A percentile compares a stretch with the other conserved stretches of the same genome.
Evolutionary conservation across 208 protist species (phyloP).

Genomic region (Crithidia sp.): DNA sequence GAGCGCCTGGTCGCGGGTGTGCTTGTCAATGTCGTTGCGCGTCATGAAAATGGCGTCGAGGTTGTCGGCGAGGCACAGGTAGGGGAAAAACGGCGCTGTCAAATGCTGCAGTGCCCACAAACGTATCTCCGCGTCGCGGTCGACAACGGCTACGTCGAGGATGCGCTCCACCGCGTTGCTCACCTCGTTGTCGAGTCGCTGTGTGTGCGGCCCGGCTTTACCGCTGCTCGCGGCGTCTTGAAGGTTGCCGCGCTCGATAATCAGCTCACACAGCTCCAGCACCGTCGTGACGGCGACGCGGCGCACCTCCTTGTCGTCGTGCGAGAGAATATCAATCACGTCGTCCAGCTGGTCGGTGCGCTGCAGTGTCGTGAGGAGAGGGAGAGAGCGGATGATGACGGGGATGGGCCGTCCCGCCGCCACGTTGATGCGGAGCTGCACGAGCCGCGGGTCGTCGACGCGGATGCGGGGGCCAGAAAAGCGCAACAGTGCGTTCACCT

Average conservation of each 20-base stretch:
- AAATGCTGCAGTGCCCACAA: conserved; percentile 68
- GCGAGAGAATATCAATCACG: conserved; percentile 78
- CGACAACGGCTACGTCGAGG: conserved; percentile 84
- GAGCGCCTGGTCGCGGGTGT: conserved; percentile 59
- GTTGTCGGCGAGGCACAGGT: conserved; percentile 80
- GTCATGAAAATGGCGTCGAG: conserved; percentile 87
- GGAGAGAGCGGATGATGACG: conserved; percentile 72
- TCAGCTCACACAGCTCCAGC: conserved; percentile 67
- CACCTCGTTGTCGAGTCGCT: conserved; percentile 60
- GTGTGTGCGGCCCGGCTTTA: conserved; percentile 16
- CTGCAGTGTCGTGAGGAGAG: conserved; percentile 69
- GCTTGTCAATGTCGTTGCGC: conserved; percentile 73
- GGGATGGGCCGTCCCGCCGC: conserved; percentile 31
- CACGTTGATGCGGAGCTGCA: conserved; percentile 55
- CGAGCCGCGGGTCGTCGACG: conserved; percentile 43
- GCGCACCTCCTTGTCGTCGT: conserved; percentile 71
- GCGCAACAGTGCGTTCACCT: conserved; percentile 73
- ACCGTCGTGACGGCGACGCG: conserved; percentile 61
- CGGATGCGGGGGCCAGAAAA: conserved; percentile 55
- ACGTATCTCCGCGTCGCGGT: conserved; percentile 70
- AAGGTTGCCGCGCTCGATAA: conserved; percentile 41
- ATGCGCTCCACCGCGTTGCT: conserved; percentile 75
- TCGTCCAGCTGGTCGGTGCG: conserved; percentile 75
- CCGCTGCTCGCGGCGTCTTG: conserved; percentile 3
- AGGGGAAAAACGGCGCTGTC: conserved; percentile 65